Conservation (phyloP, 371 early-diverging fungal genomes). For the Chytridiales sp. region DNA sequence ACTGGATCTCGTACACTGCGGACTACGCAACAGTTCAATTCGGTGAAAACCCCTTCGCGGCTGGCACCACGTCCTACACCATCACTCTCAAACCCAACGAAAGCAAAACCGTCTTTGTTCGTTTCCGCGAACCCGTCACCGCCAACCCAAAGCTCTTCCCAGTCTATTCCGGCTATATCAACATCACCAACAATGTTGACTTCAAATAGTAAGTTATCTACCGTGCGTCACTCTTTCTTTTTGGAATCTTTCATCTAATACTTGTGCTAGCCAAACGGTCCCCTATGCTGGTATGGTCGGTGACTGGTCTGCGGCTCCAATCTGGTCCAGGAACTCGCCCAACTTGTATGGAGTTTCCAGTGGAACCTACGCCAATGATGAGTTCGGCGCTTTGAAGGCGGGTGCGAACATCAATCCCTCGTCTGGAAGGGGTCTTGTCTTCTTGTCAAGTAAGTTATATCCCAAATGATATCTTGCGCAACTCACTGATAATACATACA, state of each 20-base stretch:
- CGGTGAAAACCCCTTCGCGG: no score
- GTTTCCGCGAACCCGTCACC: constrained; percentile 11
- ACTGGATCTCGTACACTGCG: constrained; percentile 10
- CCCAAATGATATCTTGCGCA: no score
- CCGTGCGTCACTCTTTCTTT: background rate
- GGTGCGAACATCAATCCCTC: no score
- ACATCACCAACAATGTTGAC: background rate
- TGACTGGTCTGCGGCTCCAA: constrained; percentile 17
- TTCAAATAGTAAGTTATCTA: background rate
- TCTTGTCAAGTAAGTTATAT: no score
- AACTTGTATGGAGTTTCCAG: background rate
- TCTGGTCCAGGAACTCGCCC: constrained; percentile 2
- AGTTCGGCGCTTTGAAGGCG: no score
- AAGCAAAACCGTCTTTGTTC: constrained; percentile 1
- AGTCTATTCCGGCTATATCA: constrained; percentile 24
- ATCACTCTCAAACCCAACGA: background rate
- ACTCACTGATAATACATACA: no score
- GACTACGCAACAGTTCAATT: constrained; percentile 14
- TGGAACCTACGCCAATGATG: no score
- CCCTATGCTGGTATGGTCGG: constrained; percentile 29
- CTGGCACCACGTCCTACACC: background rate
- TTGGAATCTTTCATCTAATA: background rate
- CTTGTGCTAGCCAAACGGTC: constrained; percentile 6
- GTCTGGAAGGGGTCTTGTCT: no score
- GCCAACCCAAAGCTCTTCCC: constrained; percentile 15